Conservation (phyloP, 208 protist species). For the Crithidia expoeki region DNA sequence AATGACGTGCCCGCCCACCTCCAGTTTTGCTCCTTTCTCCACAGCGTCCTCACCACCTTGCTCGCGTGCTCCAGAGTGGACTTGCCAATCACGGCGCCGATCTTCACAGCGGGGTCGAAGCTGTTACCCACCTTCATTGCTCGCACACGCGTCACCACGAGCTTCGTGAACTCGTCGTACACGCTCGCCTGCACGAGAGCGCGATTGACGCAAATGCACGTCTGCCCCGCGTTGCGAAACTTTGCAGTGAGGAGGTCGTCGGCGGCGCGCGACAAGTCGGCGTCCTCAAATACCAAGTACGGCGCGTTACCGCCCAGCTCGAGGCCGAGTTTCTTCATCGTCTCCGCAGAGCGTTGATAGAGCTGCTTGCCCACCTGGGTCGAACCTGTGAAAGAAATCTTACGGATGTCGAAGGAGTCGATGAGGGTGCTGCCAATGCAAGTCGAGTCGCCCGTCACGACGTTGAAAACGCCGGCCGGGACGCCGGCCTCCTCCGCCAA, state of each 20-base stretch:
- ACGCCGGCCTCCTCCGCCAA: constrained; percentile 72
- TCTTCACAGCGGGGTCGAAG: constrained; percentile 44
- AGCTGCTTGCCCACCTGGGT: constrained; percentile 76
- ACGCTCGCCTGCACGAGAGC: constrained; percentile 76
- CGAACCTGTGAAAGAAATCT: constrained; percentile 91
- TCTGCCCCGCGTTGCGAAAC: constrained; percentile 89
- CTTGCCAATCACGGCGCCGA: constrained; percentile 79
- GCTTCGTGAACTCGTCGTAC: constrained; percentile 58
- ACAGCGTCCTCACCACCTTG: constrained; percentile 65
- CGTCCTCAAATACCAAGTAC: constrained; percentile 90
- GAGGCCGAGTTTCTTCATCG: constrained; percentile 84
- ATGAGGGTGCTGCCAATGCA: constrained; percentile 67
- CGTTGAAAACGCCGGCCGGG: constrained; percentile 82
- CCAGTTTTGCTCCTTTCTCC: constrained; percentile 67
- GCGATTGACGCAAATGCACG: constrained; percentile 88
- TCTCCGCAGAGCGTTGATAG: constrained; percentile 52
- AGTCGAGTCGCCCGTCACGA: constrained; percentile 75
- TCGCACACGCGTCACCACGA: constrained; percentile 48
- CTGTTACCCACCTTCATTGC: constrained; percentile 75
- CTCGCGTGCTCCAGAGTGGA: constrained; percentile 47
- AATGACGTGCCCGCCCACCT: constrained; percentile 58
- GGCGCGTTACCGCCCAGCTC: constrained; percentile 95
- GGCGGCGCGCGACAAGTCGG: constrained; percentile 73
- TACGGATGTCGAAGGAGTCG: constrained; percentile 70
- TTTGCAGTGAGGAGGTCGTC: constrained; percentile 66